Base-by-base conservation (phyloP, 139 green algal genomes). In the Chlamydomonas eustigma region DNA sequence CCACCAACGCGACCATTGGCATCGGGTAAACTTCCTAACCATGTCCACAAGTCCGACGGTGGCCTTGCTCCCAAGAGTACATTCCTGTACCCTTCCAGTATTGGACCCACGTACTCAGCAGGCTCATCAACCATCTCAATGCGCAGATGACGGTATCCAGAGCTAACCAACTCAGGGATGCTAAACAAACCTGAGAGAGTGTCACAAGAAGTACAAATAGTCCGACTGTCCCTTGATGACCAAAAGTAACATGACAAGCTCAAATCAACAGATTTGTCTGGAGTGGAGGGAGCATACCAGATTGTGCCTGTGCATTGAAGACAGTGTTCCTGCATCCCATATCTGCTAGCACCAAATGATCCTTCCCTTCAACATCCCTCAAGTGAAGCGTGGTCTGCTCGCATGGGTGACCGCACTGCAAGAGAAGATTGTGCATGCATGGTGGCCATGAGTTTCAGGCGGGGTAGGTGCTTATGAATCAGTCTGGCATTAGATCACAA, bases 281-380 rank as follows among this genome's bases (percentile, higher is more conserved):
- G n/a, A n/a, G n/a, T n/a, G n/a, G n/a, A n/a, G 44, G 35, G 12
- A 33, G 8, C 66, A 50, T 51, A 81, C 75, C 82, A 5, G 77
- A 85, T 51, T 88, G 83, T 37, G 90, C 90, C 5, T 78, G 24
- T 0, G 90, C 90, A 37, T 95, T 93, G 81, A 96, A 97, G 35
- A 97, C 90, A 0, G 92, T 97, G 86, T 97, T 96, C 39, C 91
- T 63, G 78, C 85, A 90, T 63, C 76, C 91, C 91, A 90, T 88
- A 81, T 97, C 92, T 1, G 92, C 92, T 37, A 95, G 81, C 51
- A 97, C 88, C 6, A 95, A 81, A 82, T 97, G 91, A 70, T 97
- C 90, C 0, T 39, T 51, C 22, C 92, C 90, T 4, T 77, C n/a
- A 1, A 50, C 38, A 81, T 94, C 91, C 0, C 92, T 73, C 58